Conservation (phyloP, 73 alveolate species). For the Uronychia binucleata region DNA sequence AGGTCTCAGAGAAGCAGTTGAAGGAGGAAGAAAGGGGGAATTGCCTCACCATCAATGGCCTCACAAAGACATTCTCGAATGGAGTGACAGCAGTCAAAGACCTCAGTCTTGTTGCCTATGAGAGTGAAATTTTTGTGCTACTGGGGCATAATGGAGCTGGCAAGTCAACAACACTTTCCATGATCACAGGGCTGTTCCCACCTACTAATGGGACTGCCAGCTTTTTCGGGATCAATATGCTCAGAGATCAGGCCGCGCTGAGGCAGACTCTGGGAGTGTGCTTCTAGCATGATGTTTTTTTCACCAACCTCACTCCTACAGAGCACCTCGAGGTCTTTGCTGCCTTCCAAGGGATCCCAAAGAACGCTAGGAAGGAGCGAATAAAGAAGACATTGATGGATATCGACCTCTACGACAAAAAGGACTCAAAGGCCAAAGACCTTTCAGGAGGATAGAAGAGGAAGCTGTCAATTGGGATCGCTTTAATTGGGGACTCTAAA, state of each 20-base stretch:
- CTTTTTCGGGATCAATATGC: constrained; percentile 66
- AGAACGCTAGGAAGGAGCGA: constrained; percentile 7
- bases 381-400: constrained; percentile 60
- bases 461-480: constrained; percentile 94
- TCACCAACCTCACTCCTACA: constrained; percentile 78
- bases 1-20: constrained; percentile 1
- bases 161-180: constrained; percentile 95
- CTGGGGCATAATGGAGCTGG: constrained; percentile 99
- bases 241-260: constrained; percentile 67
- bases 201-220: constrained; percentile 73
- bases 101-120: constrained; percentile 86
- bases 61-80: constrained; percentile 76
- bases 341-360: constrained; percentile 70
- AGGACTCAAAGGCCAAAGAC: constrained; percentile 70
- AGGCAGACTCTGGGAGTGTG: constrained; percentile 97
- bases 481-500: constrained; percentile 93
- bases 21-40: constrained; percentile 38
- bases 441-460: constrained; percentile 98
- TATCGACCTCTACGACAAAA: constrained; percentile 54
- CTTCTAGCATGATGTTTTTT: constrained; percentile 97
- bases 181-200: constrained; percentile 82
- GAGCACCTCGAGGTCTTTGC: constrained; percentile 85
- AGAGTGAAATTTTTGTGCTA: constrained; percentile 96
- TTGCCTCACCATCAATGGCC: constrained; percentile 56
- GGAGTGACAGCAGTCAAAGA: constrained; percentile 92